Conservation (phyloP, 2,329 filamentous ascomycete genomes). For the Xylariomycetidae sp. region DNA sequence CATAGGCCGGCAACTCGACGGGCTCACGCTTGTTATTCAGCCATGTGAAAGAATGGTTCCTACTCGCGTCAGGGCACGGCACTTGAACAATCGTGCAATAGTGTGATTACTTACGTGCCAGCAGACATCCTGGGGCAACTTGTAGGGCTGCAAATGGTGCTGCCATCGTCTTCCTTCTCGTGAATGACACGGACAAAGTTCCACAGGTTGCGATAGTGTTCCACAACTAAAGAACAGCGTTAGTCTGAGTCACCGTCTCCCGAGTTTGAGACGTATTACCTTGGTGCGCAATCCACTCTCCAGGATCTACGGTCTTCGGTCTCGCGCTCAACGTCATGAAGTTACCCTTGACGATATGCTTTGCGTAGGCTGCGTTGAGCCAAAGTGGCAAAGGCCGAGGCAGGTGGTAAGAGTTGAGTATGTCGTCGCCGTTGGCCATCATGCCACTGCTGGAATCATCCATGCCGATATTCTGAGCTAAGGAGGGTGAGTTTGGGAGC, state of each 20-base stretch:
- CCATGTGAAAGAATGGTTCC: conserved; percentile 96
- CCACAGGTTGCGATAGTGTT: conserved; percentile 85
- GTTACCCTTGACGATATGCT: conserved; percentile 92
- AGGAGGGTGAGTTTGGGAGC: conserved; percentile 58
- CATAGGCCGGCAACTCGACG: conserved; percentile 84
- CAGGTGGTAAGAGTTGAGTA: conserved; percentile 57
- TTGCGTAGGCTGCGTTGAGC: conserved; percentile 70
- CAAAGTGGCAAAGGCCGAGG: conserved; percentile 66
- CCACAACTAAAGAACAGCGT: conserved; percentile 62
- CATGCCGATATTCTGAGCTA: conserved; percentile 64
- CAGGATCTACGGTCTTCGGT: conserved; percentile 88
- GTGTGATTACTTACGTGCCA: conserved; percentile 80
- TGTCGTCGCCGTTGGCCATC: conserved; percentile 46
- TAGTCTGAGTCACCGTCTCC: conserved; percentile 10
- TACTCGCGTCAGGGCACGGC: too few species aligned
- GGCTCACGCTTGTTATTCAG: conserved; percentile 82
- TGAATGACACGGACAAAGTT: conserved; percentile 87
- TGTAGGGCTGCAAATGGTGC: conserved; percentile 75
- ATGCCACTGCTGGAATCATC: conserved; percentile 51
- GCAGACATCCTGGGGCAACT: conserved; percentile 92
- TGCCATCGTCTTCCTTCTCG: conserved; percentile 74
- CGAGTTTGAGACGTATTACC: too few species aligned
- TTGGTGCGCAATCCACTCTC: conserved; percentile 95
- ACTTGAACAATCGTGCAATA: too few species aligned
- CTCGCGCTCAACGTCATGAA: conserved; percentile 93